phyloP scores from a whole-genome alignment of 768 basidiomycete genomes.

The Amanita exitialis region DNA sequence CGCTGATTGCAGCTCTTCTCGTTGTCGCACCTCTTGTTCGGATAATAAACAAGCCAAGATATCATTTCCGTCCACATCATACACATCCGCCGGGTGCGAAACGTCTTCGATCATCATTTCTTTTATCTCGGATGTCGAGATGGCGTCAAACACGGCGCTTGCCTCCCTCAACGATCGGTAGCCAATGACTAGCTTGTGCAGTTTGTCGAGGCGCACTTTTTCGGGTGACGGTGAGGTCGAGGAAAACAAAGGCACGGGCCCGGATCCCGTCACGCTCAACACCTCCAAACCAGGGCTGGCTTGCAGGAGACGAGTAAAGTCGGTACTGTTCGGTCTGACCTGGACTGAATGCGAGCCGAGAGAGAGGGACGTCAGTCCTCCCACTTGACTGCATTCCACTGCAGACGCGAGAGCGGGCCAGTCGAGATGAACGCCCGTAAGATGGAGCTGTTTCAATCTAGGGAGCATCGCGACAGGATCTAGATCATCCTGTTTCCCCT shows the following conservation, averaged over 20 bases:
- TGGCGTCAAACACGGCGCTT: background rate
- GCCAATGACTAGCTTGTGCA: background rate
- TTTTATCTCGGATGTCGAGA: background rate
- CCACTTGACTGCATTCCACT: background rate
- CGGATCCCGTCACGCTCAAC: slow-evolving; percentile 40
- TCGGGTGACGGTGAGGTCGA: background rate
- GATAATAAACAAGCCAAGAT: slow-evolving; percentile 12
- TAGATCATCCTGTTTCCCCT: background rate
- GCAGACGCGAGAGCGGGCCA: slow-evolving; percentile 23
- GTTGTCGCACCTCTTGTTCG: background rate
- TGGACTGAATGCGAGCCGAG: slow-evolving; percentile 43
- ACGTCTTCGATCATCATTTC: slow-evolving; percentile 24
- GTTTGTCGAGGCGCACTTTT: background rate
- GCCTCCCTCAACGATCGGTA: slow-evolving; percentile 1
- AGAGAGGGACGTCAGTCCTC: slow-evolving; percentile 24
- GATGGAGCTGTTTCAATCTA: slow-evolving; percentile 34
- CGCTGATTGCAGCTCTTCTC: no score
- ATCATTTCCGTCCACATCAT: slow-evolving; percentile 28
- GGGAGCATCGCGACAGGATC: slow-evolving; percentile 27
- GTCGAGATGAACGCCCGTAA: slow-evolving; percentile 47
- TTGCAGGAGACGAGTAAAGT: slow-evolving; percentile 33
- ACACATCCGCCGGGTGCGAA: slow-evolving; percentile 28
- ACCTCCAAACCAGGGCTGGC: slow-evolving; percentile 28
- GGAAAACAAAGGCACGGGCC: slow-evolving; percentile 14
- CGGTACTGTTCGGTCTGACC: slow-evolving; percentile 39